Evolutionary conservation across 352 stramenopile species (phyloP), one percentile per base, ranked within the genome.

Genomic region (Phytophthora multivora): DNA sequence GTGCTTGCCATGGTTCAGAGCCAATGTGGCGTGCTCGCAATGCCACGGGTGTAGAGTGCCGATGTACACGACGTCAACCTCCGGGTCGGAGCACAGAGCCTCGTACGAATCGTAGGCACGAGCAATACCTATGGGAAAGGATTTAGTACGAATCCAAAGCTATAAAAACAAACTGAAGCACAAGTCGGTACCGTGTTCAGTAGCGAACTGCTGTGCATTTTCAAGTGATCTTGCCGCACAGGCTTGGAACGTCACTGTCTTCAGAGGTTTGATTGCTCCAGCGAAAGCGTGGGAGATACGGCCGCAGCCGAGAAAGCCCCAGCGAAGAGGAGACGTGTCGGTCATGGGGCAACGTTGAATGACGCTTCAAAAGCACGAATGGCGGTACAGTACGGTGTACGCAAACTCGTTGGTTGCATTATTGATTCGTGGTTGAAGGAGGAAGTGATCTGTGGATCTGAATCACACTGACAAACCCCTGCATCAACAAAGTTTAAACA

Each of bases 51-150:
- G 90, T 15, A 98, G 58, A 42, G 93, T 97, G 31, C 89, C 92
- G 41, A 98, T 83, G 75, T 98, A 98, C n/a, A 97, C 80, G 48
- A 97, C 86, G 42, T 98, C 88, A 5, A 98, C 82, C 5, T 88
- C 56, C 0, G 79, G 21, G 69, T 98, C 91, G 3, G 68, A 33
- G 21, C 80, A 77, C 18, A 98, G 75, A 53, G 87, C 75, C 33
- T 96, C 81, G 69, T 98, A 98, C 40, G 78, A 91, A 18, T 80
- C 90, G 66, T 97, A 94, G 1, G 79, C 21, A 23, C 21, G 0
- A 23, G 21, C 21, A 23, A 23, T 23, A 23, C 21, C 21, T 23
- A 23, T 23, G 21, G 21, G 4, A 4, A 23, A 23, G 2, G 21
- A 23, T 23, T 23, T 23, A 23, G 21, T 23, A 23, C 21, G 21